Evolutionary conservation across 768 basidiomycete species (phyloP), one percentile per base, ranked within the genome.

Genomic region (Russula brevipes): DNA sequence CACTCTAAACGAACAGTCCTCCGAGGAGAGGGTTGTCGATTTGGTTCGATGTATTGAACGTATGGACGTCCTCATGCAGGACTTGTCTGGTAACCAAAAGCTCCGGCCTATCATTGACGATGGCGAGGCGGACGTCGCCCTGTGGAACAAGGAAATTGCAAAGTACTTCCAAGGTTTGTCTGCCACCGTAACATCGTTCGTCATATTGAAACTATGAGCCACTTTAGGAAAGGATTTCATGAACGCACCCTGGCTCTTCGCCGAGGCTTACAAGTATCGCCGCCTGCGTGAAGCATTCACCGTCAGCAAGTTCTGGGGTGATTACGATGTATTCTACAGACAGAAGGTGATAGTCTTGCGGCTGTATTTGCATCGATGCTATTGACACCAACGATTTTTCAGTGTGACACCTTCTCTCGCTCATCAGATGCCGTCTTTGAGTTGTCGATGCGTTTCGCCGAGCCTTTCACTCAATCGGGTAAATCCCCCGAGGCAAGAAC

Each of bases 61-160:
- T 66, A 92, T 97, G 91, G 90, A 91, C 61, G 80, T 82, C 24
- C 83, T 98, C 66, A 94, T 95, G 91, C 81, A 79, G 11, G 92
- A 96, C 72, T 78, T 96, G 61, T 90, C 89, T 70, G 84, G 82
- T 0, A 93, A 94, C 70, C 84, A 85, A 11, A 91, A 91, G 72
- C 80, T 96, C 11, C 78, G 94, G 12, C 91, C 91, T 38, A 91
- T 97, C 70, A 76, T 91, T 38, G 95, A 97, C 73, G 95, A 97
- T 70, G 85, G 82, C 57, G 94, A 94, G 72, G 94, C 85, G 9
- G 95, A 97, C 66, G 89, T 98, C 36, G 87, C 93, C 6, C 80
- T 97, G 8, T 98, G 94, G 95, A 98, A 98, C 77, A 96, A 97
- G 73, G 92, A 94, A 73, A 95, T 96, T 52, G 92, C 92, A 47